A percentile compares a stretch with the other conserved stretches of the same genome.
Evolutionary conservation across 2,329 filamentous ascomycete genomes (phyloP).

Genomic region (Venturia aucupariae): DNA sequence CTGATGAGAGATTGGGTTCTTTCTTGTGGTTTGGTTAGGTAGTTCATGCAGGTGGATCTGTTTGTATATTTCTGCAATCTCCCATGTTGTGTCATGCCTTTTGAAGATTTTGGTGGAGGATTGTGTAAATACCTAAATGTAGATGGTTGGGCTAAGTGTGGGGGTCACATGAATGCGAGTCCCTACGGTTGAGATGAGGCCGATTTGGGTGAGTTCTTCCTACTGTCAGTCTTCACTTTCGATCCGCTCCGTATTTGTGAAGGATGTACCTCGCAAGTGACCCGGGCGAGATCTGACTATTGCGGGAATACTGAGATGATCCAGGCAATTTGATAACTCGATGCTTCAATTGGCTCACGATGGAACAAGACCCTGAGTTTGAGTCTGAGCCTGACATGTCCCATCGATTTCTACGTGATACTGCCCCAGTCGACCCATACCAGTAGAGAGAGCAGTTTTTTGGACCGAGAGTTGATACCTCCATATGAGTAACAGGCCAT

Average conservation of each 20-base stretch:
- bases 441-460: too few relatives aligned
- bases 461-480: too few relatives aligned
- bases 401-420: not conserved
- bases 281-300: not conserved
- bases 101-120: too few relatives aligned
- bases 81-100: too few relatives aligned
- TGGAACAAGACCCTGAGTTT: too few relatives aligned
- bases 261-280: not conserved
- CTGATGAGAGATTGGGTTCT: too few relatives aligned
- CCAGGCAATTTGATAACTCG: not conserved
- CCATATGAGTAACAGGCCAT: too few relatives aligned
- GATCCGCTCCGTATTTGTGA: not conserved
- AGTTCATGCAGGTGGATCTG: too few relatives aligned
- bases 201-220: not conserved
- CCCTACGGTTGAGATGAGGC: not conserved
- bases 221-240: conserved; percentile 1
- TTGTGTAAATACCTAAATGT: too few relatives aligned
- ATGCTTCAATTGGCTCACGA: not conserved
- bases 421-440: not conserved
- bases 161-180: not conserved
- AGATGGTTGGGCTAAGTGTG: too few relatives aligned
- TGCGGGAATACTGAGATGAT: not conserved
- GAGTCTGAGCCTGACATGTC: not conserved
- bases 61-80: too few relatives aligned
- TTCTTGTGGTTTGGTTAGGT: too few relatives aligned